Conservation (phyloP, 306 rosid genomes). For the Sphenostylis stenocarpa region DNA sequence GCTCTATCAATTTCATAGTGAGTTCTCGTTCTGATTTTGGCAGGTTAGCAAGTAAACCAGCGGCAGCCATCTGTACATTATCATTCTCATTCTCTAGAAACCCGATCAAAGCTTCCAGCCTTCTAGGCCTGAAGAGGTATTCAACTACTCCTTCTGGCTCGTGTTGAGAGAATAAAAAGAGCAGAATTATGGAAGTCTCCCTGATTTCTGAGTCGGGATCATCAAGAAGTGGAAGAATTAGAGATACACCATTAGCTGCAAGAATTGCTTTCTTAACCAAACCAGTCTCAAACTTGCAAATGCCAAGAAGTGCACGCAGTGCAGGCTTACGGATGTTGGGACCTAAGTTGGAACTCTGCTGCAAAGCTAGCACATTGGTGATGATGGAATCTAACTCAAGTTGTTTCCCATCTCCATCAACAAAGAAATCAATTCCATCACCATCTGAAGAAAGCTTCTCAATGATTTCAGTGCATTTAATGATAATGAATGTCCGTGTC, state of each 20-base stretch:
- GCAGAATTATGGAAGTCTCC: slow-evolving; percentile 63
- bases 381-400: slow-evolving; percentile 69
- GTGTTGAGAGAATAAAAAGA: slow-evolving; percentile 81
- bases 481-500: slow-evolving; percentile 37
- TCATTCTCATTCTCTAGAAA: slow-evolving; percentile 65
- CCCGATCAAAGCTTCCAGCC: slow-evolving; percentile 85
- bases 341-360: slow-evolving; percentile 45
- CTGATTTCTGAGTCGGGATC: slow-evolving; percentile 68
- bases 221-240: slow-evolving; percentile 75
- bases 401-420: slow-evolving; percentile 62
- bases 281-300: slow-evolving; percentile 73
- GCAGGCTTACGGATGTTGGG: slow-evolving; percentile 60
- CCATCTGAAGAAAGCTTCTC: slow-evolving; percentile 64
- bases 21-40: slow-evolving; percentile 70
- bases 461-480: slow-evolving; percentile 64
- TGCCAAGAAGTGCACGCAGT: slow-evolving; percentile 63
- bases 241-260: slow-evolving; percentile 61
- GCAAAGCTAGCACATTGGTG: slow-evolving; percentile 53
- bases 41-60: slow-evolving; percentile 78
- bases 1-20: slow-evolving; percentile 58
- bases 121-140: slow-evolving; percentile 79
- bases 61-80: slow-evolving; percentile 78
- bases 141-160: slow-evolving; percentile 83
- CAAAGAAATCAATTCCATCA: slow-evolving; percentile 57
- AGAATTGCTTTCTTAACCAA: slow-evolving; percentile 75